Base-by-base conservation (phyloP, 208 protist species). In the Trypanosoma conorhini region DNA sequence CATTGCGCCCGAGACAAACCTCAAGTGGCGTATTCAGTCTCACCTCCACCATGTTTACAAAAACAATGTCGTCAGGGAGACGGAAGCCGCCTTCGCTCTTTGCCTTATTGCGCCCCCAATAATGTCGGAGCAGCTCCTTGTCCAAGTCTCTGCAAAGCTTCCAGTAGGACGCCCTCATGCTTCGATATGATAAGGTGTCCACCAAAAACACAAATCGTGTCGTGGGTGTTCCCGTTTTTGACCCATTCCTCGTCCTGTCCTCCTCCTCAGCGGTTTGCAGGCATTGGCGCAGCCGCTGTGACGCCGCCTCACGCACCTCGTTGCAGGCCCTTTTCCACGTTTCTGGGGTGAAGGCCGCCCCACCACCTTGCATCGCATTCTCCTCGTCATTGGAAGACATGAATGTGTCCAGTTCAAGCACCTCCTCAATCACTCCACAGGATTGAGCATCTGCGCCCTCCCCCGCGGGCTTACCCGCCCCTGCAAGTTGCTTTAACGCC, bases 131-230 rank as follows among this genome's bases (percentile, higher is more conserved):
- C 24, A 59, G 68, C 46, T 46, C 19, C 8, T 51, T 35, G 55
- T 26, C 57, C 35, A 80, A 46, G 12, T 66, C 58, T 54, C 66
- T 70, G 62, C 88, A 93, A 38, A 95, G 62, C 13, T 74, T 75
- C 74, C 86, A 91, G 76, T 92, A 95, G 42, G 74, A 60, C 38
- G 81, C 79, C 26, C 87, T 82, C 89, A 95, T 95, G 54, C 87
- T 93, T 60, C 76, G 70, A 54, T 86, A 84, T 51, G 87, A 83
- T 76, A 95, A 82, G 55, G 89, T 92, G 66, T 95, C 89, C n/a
- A 93, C 85, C 44, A 95, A 77, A 69, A 92, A 75, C 15, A 95
- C 54, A 21, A 81, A 59, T n/a, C 79, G 80, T 8, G 74, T 62
- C 12, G 46, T 2, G 22, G 50, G 17, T 38, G 33, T 33, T 15